Evolutionary conservation across 1,284 basidiomycete genomes (phyloP), one percentile per base, ranked within the genome.

Genomic region (Boletus subluridellus): DNA sequence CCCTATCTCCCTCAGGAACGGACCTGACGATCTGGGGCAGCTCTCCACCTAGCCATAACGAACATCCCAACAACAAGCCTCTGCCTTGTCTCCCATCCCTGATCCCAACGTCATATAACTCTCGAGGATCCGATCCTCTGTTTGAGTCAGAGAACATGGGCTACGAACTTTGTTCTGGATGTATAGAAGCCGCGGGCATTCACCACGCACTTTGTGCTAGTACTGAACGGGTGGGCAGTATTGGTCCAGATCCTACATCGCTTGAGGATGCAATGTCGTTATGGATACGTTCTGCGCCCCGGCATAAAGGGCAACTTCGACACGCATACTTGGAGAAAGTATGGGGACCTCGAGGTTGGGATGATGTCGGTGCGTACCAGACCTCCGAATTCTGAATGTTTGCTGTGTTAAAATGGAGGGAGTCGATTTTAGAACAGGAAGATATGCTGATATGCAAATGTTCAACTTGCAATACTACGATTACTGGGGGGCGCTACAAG

Each of bases 321-420:
- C 93, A 95, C 70, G 88, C 90, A 1, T 96, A 89, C 70, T 75
- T 84, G 48, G 93, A 95, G 75, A 92, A 89, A 73, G 80, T 89
- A 10, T 95, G 93, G 93, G 85, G 85, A 1, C 80, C 81, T 30
- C 77, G 77, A 47, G 90, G 90, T 4, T 95, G 93, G 94, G 85
- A 86, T 58, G 89, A 93, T 68, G 85, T 95, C 55, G 90, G 92
- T 93, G 69, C 65, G 90, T 82, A 30, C 26, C 14, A 30, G 52
- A 41, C 7, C 21, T 47, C 39, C 10, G 24, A 37, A 42, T 21
- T 47, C 35, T 28, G 21, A 28, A 24, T n/a, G 14, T 24, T 26
- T 35, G 21, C 37, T 17, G 21, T 46, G 24, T 54, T 57, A 3
- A 57, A 11, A 51, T 49, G 45, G 56, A n/a, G 21, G 47, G 28